These are phyloP conservation scores for Ophiosphaerella herpotricha DNA, from an alignment of 2,329 filamentous ascomycete genomes.

Conservation along the genomic window DNA sequence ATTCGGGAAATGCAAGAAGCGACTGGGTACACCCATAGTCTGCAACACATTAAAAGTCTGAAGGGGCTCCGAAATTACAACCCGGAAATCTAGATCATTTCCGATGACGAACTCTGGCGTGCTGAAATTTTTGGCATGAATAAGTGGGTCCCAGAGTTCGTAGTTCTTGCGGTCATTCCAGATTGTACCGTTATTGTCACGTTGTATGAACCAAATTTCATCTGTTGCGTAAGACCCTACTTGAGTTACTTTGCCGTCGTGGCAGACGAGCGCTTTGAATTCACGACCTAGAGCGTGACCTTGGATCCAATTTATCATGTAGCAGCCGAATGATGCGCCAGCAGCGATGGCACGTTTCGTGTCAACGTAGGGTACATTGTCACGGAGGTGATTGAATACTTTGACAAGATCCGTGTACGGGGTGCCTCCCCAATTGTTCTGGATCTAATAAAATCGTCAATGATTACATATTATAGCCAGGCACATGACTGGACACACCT, in stretches of 20 bases:
- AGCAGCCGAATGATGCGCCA: constrained; percentile 61
- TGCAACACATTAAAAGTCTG: constrained; percentile 86
- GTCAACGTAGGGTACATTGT: constrained; percentile 70
- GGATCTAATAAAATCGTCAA: constrained; percentile 54
- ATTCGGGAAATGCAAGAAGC: constrained; percentile 79
- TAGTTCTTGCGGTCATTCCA: constrained; percentile 54
- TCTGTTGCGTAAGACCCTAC: constrained; percentile 55
- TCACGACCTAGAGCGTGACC: constrained; percentile 79
- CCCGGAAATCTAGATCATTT: constrained; percentile 84
- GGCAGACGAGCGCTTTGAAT: constrained; percentile 86
- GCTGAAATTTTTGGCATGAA: constrained; percentile 68
- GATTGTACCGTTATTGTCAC: constrained; percentile 48
- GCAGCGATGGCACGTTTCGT: constrained; percentile 72
- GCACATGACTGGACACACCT: constrained; percentile 25
- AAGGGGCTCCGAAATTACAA: constrained; percentile 81
- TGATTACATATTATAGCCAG: not conserved
- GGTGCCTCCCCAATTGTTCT: constrained; percentile 78
- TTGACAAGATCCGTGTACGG: constrained; percentile 83
- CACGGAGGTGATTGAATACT: constrained; percentile 74
- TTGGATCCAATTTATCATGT: constrained; percentile 78
- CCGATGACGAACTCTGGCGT: constrained; percentile 91
- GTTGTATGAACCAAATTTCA: constrained; percentile 58
- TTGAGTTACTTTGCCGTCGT: constrained; percentile 79
- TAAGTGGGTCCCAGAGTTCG: constrained; percentile 62
- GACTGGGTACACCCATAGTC: constrained; percentile 72